These are phyloP conservation scores for Pseudopithomyces chartarum DNA, from an alignment of 2,329 filamentous ascomycete genomes.

Conservation along the genomic window DNA sequence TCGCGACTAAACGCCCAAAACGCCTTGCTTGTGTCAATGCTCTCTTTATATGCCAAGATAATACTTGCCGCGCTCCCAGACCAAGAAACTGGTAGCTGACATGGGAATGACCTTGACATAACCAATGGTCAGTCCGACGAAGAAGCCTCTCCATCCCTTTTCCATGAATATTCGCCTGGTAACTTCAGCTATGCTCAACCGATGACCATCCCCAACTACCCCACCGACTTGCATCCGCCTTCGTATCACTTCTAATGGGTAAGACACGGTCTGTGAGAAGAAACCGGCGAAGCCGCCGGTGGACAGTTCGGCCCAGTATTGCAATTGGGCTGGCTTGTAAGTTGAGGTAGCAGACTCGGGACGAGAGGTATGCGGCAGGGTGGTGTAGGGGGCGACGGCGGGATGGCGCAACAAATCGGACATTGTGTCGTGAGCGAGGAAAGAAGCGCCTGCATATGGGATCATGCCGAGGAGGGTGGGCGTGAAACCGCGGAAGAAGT, in stretches of 20 bases:
- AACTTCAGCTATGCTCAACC: slow-evolving; percentile 79
- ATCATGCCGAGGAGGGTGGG: slow-evolving; percentile 94
- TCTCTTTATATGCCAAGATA: slow-evolving; percentile 53
- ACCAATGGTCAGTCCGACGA: slow-evolving; percentile 89
- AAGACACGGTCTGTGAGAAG: slow-evolving; percentile 88
- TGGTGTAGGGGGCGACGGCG: slow-evolving; percentile 72
- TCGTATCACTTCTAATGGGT: slow-evolving; percentile 90
- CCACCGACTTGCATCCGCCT: slow-evolving; percentile 96
- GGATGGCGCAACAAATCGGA: slow-evolving; percentile 81
- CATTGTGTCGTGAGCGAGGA: slow-evolving; percentile 90
- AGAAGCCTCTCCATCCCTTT: slow-evolving; percentile 80
- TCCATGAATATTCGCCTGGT: slow-evolving; percentile 75
- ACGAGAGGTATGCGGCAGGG: slow-evolving; percentile 64
- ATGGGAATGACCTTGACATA: slow-evolving; percentile 94
- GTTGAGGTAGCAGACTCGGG: slow-evolving; percentile 44
- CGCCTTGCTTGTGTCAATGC: slow-evolving; percentile 5
- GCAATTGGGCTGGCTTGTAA: slow-evolving; percentile 70
- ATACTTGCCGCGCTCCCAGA: slow-evolving; percentile 68
- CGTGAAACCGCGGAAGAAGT: slow-evolving; percentile 94
- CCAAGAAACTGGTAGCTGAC: slow-evolving; percentile 74
- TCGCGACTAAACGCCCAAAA: background rate
- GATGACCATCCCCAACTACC: slow-evolving; percentile 86
- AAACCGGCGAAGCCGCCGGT: slow-evolving; percentile 86
- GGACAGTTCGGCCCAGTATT: slow-evolving; percentile 83
- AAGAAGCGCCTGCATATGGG: slow-evolving; percentile 93